Conservation (phyloP, 176 grass and related monocot species). For the Aechmea fasciata region DNA sequence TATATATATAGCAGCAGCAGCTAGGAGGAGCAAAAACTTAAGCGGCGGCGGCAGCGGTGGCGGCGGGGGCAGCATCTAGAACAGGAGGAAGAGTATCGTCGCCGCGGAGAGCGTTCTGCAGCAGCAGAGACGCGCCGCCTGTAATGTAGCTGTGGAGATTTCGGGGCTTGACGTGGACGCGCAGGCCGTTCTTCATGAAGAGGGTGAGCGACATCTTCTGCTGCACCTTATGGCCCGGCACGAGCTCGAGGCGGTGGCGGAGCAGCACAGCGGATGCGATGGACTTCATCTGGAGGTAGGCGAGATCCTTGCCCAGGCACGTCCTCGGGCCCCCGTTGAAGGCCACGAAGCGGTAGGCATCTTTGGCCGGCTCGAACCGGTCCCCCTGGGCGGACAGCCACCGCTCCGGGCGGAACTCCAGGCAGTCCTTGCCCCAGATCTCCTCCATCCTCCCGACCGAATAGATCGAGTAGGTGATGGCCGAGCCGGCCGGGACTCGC, state of each 20-base stretch:
- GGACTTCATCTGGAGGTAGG: constrained; percentile 94
- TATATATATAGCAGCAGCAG: too few species aligned
- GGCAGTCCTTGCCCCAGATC: constrained; percentile 87
- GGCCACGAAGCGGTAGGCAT: constrained; percentile 77
- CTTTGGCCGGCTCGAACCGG: constrained; percentile 60
- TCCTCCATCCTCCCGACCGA: constrained; percentile 79
- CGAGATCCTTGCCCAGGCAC: constrained; percentile 92
- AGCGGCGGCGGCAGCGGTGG: too few species aligned
- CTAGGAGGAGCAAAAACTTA: too few species aligned
- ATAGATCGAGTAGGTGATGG: constrained; percentile 97
- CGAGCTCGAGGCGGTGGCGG: constrained; percentile 59
- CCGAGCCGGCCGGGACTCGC: constrained; percentile 57
- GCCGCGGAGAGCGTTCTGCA: too few species aligned
- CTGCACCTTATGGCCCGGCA: constrained; percentile 73
- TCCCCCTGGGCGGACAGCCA: constrained; percentile 66
- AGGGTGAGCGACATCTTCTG: constrained; percentile 98
- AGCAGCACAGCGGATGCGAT: constrained; percentile 88
- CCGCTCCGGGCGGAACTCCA: constrained; percentile 71
- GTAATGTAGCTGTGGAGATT: constrained; percentile 29
- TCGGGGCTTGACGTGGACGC: constrained; percentile 53
- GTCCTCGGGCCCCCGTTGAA: constrained; percentile 91
- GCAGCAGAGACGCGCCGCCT: too few species aligned
- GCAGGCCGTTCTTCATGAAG: constrained; percentile 94
- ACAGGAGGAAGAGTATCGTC: too few species aligned
- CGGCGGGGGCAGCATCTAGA: too few species aligned